Conservation (phyloP, 106 monocot species). For the Gastrodia elata region DNA sequence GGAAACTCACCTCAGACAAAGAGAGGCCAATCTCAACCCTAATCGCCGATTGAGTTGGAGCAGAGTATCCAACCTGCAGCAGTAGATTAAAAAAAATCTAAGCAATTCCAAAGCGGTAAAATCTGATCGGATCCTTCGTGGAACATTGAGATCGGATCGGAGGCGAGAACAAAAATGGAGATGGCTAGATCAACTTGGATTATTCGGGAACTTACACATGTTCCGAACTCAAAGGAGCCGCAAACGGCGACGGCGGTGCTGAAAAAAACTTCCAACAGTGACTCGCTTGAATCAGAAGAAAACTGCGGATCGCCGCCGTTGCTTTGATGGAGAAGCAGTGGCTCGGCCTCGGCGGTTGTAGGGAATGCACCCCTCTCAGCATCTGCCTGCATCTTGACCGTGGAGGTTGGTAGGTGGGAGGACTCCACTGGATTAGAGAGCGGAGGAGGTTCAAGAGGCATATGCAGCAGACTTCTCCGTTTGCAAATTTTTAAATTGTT, state of each 20-base stretch:
- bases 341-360: not conserved
- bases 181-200: not conserved
- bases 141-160: no score
- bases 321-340: not conserved
- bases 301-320: not conserved
- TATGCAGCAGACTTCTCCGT: no score
- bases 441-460: no score
- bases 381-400: not conserved
- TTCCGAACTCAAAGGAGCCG: conserved; percentile 59
- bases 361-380: not conserved
- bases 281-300: conserved; percentile 8
- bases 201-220: conserved; percentile 29
- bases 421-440: not conserved
- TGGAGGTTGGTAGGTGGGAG: not conserved
- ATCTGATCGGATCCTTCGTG: no score
- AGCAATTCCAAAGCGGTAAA: not conserved
- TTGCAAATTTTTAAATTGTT: no score
- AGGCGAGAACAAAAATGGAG: no score
- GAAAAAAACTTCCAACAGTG: conserved; percentile 25
- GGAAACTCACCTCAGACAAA: conserved; percentile 6
- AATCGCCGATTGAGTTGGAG: conserved; percentile 21
- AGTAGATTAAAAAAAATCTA: not conserved
- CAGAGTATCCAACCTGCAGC: conserved; percentile 16
- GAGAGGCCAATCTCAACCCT: conserved; percentile 20
- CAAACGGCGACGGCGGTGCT: conserved; percentile 49